Base-by-base conservation (phyloP, 202 grass and related monocot species). In the Panicum hallii region DNA sequence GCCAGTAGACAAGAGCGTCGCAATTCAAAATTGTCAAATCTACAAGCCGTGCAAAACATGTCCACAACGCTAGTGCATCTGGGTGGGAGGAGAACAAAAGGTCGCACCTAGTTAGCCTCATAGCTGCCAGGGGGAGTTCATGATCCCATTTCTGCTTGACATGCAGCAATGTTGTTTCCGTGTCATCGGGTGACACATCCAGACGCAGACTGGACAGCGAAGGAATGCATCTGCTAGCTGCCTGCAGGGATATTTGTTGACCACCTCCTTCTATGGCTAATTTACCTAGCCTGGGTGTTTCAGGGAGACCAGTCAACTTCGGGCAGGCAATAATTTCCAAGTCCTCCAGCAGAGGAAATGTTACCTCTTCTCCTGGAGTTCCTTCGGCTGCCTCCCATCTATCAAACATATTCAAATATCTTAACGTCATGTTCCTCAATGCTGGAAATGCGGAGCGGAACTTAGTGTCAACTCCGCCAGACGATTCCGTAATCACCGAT, bases 1-100 rank as follows among this genome's bases (percentile, higher is more conserved):
- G 86, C 86, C 82, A 92, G 80, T 61, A 9, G 15, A 56, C 20
- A 11, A 89, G 66, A 6, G 0, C 23, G 10, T 17, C 11, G 3
- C 82, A 91, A 0, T 0, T 0, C 0, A 0, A 0, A 15, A 87
- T 82, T 0, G 0, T 0, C 50, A 82, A 41, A 2, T 5, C 0
- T 34, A 42, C 0, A 10, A 87, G 52, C 2, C 30, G 42, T 32
- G 2, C 43, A 82, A 82, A 87, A 52, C n/a, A 61, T 30, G 11
- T 23, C 64, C 70, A 82, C 43, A 82, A 71, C 10, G 32, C 62
- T 19, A 17, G 30, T 14, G 20, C 61, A 75, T 26, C 3, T 0
- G 62, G 42, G 43, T 11, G 2, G 43, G 70, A 72, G 41, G 57
- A n/a, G 0, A 74, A 67, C 2, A n/a, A 23, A 22, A 68, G 4